Evolutionary conservation across 2,329 filamentous ascomycete species (phyloP).

Genomic region (Colletotrichum melonis): DNA sequence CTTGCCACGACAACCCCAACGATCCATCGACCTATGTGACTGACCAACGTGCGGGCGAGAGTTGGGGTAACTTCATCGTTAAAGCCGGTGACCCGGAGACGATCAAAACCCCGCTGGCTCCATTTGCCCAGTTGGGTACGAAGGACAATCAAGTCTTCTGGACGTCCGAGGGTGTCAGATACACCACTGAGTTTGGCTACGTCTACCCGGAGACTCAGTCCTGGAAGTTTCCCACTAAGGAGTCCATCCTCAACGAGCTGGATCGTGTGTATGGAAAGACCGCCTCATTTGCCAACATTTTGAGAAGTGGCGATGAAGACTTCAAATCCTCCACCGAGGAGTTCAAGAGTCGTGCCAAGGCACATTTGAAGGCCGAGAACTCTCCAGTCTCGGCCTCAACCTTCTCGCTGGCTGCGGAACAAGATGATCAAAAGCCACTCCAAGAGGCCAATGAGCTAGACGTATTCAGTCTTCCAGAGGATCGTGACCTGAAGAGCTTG

Average conservation of each 20-base stretch:
- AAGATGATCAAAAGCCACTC: background rate
- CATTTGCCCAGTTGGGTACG: slow-evolving; percentile 39
- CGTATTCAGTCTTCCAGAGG: background rate
- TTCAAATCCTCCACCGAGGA: slow-evolving; percentile 9
- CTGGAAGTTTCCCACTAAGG: slow-evolving; percentile 36
- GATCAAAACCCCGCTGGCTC: slow-evolving; percentile 38
- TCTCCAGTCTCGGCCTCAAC: background rate
- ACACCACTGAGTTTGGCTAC: slow-evolving; percentile 41
- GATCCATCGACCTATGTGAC: slow-evolving; percentile 29
- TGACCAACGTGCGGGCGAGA: background rate
- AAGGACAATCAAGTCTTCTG: slow-evolving; percentile 39
- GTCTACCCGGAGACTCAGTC: slow-evolving; percentile 43
- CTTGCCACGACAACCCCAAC: slow-evolving; percentile 18
- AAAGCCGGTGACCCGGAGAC: slow-evolving; percentile 39
- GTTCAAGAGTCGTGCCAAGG: slow-evolving; percentile 16
- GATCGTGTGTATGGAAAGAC: slow-evolving; percentile 24
- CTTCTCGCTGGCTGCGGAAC: background rate
- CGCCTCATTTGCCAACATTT: slow-evolving; percentile 29
- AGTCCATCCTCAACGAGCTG: slow-evolving; percentile 37
- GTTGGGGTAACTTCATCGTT: slow-evolving; percentile 44
- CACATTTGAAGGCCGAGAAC: slow-evolving; percentile 9
- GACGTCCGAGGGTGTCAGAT: slow-evolving; percentile 42
- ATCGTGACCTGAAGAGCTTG: slow-evolving; percentile 17
- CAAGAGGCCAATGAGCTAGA: background rate
- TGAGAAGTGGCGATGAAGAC: slow-evolving; percentile 10